These are phyloP conservation scores for Dactylonectria macrodidyma DNA, from an alignment of 2,329 filamentous ascomycete species.

Conservation along the genomic window DNA sequence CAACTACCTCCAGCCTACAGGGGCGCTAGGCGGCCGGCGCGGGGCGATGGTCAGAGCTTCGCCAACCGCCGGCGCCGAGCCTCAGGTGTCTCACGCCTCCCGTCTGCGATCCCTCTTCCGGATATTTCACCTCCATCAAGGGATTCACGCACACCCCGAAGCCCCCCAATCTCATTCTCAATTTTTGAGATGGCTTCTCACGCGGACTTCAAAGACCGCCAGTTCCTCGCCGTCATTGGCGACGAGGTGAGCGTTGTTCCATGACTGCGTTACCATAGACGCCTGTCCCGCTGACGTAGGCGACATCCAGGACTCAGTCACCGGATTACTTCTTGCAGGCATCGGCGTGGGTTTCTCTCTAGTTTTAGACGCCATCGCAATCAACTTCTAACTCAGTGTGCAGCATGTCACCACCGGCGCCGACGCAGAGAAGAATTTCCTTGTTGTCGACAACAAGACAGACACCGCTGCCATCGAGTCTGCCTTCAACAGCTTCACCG, in stretches of 20 bases:
- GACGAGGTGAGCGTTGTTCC: slow-evolving; percentile 79
- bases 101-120: slow-evolving; percentile 33
- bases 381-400: slow-evolving; percentile 11
- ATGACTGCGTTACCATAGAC: slow-evolving; percentile 5
- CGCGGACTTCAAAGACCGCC: slow-evolving; percentile 83
- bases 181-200: slow-evolving; percentile 62
- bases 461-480: slow-evolving; percentile 89
- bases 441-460: slow-evolving; percentile 95
- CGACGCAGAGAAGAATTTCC: slow-evolving; percentile 96
- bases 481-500: slow-evolving; percentile 91
- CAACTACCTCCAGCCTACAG: slow-evolving; percentile 28
- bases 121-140: slow-evolving; percentile 35
- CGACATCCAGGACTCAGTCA: slow-evolving; percentile 86
- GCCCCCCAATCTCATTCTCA: slow-evolving; percentile 17
- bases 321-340: slow-evolving; percentile 93
- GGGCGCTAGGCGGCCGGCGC: slow-evolving; percentile 36
- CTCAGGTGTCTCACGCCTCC: slow-evolving; percentile 40
- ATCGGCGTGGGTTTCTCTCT: slow-evolving; percentile 78
- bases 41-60: slow-evolving; percentile 51
- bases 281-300: slow-evolving; percentile 46
- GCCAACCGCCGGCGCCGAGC: slow-evolving; percentile 35
- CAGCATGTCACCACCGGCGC: slow-evolving; percentile 93
- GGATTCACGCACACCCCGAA: slow-evolving; percentile 30
- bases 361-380: neutral
- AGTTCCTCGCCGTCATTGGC: slow-evolving; percentile 97